These are phyloP conservation scores for Saccharum hybrid DNA, from an alignment of 202 grass and related monocot species.

Conservation along the genomic window DNA sequence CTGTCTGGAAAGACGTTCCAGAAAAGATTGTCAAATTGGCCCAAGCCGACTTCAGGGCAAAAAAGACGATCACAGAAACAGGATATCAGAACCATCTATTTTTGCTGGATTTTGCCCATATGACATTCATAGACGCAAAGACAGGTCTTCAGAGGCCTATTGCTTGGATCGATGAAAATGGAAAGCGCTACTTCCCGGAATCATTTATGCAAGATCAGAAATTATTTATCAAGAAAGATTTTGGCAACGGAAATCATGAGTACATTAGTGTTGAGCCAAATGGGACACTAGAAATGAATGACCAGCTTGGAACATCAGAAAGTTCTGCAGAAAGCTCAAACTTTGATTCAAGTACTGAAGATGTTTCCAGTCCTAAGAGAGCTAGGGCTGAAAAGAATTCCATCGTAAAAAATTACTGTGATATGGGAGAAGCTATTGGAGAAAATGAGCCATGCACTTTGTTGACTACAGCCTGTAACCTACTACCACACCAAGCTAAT, in stretches of 20 bases:
- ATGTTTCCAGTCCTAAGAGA: slow-evolving; percentile 67
- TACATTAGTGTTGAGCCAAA: slow-evolving; percentile 54
- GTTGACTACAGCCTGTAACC: slow-evolving; percentile 35
- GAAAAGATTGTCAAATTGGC: slow-evolving; percentile 65
- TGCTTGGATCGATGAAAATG: slow-evolving; percentile 88
- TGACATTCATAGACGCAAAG: slow-evolving; percentile 65
- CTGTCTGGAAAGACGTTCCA: slow-evolving; percentile 78
- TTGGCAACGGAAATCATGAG: slow-evolving; percentile 39
- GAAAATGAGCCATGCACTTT: slow-evolving; percentile 64
- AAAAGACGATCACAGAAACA: slow-evolving; percentile 76
- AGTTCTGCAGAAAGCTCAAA: slow-evolving; percentile 88
- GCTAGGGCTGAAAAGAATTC: slow-evolving; percentile 48
- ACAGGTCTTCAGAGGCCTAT: slow-evolving; percentile 71
- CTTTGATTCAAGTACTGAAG: slow-evolving; percentile 62
- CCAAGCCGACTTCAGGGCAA: slow-evolving; percentile 63
- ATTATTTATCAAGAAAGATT: slow-evolving; percentile 51
- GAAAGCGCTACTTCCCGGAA: slow-evolving; percentile 75
- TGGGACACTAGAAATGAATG: slow-evolving; percentile 43
- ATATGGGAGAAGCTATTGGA: slow-evolving; percentile 61
- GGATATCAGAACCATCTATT: slow-evolving; percentile 52
- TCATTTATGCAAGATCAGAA: slow-evolving; percentile 46
- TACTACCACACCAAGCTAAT: slow-evolving; percentile 46
- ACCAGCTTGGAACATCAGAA: slow-evolving; percentile 44
- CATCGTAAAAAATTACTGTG: slow-evolving; percentile 16
- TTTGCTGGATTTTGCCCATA: slow-evolving; percentile 86